phyloP scores from a whole-genome alignment of 2,329 filamentous ascomycete species.

The Ascochyta koolunga region DNA sequence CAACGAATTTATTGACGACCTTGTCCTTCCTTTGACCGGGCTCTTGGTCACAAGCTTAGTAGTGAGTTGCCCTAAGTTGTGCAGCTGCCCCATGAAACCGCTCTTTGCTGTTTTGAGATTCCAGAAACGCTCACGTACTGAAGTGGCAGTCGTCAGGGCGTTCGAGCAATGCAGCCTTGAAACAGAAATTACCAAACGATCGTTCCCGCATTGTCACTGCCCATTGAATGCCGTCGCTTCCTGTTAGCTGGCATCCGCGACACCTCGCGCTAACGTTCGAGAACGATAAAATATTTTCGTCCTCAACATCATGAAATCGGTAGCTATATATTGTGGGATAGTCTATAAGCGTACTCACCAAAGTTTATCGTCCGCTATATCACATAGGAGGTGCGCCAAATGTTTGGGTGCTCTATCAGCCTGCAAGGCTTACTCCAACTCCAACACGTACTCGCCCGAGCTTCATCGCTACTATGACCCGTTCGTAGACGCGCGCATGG shows the following conservation, averaged over 20 bases:
- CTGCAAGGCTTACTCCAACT: constrained; percentile 19
- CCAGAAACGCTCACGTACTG: constrained; percentile 18
- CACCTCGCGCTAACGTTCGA: constrained; percentile 23
- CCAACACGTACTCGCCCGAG: constrained; percentile 21
- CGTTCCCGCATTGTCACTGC: constrained; percentile 21
- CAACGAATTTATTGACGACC: background rate
- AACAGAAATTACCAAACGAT: constrained; percentile 32
- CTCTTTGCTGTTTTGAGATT: constrained; percentile 17
- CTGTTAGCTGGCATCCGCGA: constrained; percentile 21
- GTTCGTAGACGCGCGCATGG: background rate
- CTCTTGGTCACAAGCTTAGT: constrained; percentile 6
- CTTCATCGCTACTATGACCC: constrained; percentile 17
- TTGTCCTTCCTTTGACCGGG: constrained; percentile 29
- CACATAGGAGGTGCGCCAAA: constrained; percentile 21
- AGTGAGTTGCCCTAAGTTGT: constrained; percentile 23
- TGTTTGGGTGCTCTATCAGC: constrained; percentile 15
- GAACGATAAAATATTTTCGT: constrained; percentile 23
- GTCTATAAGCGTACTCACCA: constrained; percentile 11
- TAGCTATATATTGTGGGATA: constrained; percentile 1
- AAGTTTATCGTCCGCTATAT: constrained; percentile 18
- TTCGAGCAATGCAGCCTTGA: constrained; percentile 30
- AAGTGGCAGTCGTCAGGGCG: constrained; percentile 29
- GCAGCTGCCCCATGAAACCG: constrained; percentile 27
- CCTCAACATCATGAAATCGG: constrained; percentile 11
- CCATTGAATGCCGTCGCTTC: constrained; percentile 15